Base-by-base conservation (phyloP, 2,329 filamentous ascomycete species). In the Ophiosphaerella narmari region DNA sequence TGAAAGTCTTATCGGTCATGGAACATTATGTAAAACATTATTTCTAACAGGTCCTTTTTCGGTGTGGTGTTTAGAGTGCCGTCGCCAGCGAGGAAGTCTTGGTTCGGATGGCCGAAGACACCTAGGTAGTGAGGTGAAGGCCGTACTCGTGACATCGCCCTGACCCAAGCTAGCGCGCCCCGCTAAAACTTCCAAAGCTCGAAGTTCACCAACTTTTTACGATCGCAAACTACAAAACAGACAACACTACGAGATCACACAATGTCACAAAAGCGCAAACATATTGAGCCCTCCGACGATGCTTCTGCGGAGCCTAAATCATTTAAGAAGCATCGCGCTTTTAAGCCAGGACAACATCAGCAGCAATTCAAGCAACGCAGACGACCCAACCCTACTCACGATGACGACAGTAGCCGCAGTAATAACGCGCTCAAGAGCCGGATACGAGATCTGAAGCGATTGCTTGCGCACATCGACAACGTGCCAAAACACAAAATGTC, bases 391-490 rank as follows among this genome's bases (percentile, higher is more conserved):
- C 47, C 60, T 16, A 52, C 57, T 11, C 52, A 57, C 43, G 60
- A 66, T 11, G 59, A 64, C 21, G 66, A 67, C 37, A 56, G 57
- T 29, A 61, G 59, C 14, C 45, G 45, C 49, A 67, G 75, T 13
- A 68, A 85, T 40, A 83, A 83, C 67, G 82, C 82, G 64, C 79
- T 89, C 43, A 91, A 89, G 75, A 89, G 89, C 73, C 83, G 87
- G 39, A 85, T 85, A 50, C 82, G 90, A 46, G 85, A 86, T 44
- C 83, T 92, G 47, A 82, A 85, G 63, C 81, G 90, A 43, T 80
- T 86, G 8, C 79, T 93, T 31, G 78, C 82, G 39, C 79, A 82
- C 52, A 79, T 82, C 11, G 75, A 82, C 42, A 68, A 72, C 29
- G 81, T 85, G 3, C 59, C 60, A 21, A 66, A 64, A 26, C 60